Evolutionary conservation across 257 asterid genomes (phyloP), one percentile per base, ranked within the genome.

Genomic region (Salvia hispanica): DNA sequence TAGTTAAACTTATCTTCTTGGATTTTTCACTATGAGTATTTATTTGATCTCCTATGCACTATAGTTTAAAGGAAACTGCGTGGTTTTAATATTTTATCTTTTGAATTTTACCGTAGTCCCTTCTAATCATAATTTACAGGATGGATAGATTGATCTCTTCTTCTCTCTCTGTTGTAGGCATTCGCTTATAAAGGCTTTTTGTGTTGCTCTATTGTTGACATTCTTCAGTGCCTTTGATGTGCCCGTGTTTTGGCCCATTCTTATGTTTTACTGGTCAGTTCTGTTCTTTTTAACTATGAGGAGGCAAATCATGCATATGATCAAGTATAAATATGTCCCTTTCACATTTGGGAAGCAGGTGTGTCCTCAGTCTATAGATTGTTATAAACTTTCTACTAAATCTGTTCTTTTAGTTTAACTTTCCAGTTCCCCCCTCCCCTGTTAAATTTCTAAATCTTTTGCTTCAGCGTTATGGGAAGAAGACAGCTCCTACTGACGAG

Each of bases 241-340:
- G 59, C 99, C 99, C 62, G 99, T 93, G 58, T 93, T 93, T 77
- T 93, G 99, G 96, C 99, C 99, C 37, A 88, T 93, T 81, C 85
- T 93, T 76, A 84, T 93, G 51, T 90, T 93, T 84, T 90, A 93
- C 74, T 93, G 99, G 97, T 64, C 84, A 64, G 85, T 84, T 70
- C 87, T 93, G 46, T 93, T 93, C 69, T 5, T 93, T 40, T 84
- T 95, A 6, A 90, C 99, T 7, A 93, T 93, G 99, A 93, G 89
- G 86, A 86, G 96, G 89, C 99, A 93, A 74, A 88, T 93, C 79
- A 85, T 90, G 96, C 99, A 93, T 81, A 93, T 93, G 99, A 70
- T 93, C 45, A 93, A 88, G 69, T 93, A 93, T 71, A 86, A 79
- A 79, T 93, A 93, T 64, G 97, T 93, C 50, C 99, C 99, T 36